Base-by-base conservation (phyloP, 2,329 filamentous ascomycete genomes). In the Amesomyces nigricolor region DNA sequence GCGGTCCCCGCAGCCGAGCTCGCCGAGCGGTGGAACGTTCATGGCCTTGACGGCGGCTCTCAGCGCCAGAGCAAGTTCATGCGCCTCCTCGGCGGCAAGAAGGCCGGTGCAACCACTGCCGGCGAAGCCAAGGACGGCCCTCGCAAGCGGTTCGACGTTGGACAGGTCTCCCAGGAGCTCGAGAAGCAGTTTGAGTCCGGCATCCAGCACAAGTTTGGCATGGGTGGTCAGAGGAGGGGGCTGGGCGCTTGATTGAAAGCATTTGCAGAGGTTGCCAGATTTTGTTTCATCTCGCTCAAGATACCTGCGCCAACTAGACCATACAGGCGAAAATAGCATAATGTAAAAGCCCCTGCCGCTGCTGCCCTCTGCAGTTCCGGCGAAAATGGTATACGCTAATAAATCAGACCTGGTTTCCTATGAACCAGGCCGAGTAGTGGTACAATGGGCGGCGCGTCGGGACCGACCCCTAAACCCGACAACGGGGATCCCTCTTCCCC, bases 111-210 rank as follows among this genome's bases (percentile, higher is more conserved):
- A 6, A 55, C 63, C 0, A 52, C 60, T 2, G 42, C 59, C 5
- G 10, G 40, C 17, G 55, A 37, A 16, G 32, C 38, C 14, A 49
- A 63, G 30, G 58, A 54, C 22, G 47, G 51, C 17, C 26, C 60
- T 51, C 68, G 62, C 61, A 58, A 63, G 63, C 69, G 63, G 62
- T 59, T 72, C 66, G 38, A 70, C 63, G 65, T 70, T 40, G 62
- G 57, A 54, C 71, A 73, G 60, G 73, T 77, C 30, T 75, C 80
- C 59, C 71, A 73, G 29, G 78, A 82, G 44, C 74, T 84, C 19
- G 78, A 81, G 67, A 73, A 73, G 57, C 81, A 84, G 62, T 84
- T 79, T 58, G 75, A 81, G 58, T 69, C 70, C 9, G 80, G 81
- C 29, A 80, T 83, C 68, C 75, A 73, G 63, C 75, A 77, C 71